Evolutionary conservation across 179 eudicot species (phyloP).

Genomic region (Silene noctiflora): DNA sequence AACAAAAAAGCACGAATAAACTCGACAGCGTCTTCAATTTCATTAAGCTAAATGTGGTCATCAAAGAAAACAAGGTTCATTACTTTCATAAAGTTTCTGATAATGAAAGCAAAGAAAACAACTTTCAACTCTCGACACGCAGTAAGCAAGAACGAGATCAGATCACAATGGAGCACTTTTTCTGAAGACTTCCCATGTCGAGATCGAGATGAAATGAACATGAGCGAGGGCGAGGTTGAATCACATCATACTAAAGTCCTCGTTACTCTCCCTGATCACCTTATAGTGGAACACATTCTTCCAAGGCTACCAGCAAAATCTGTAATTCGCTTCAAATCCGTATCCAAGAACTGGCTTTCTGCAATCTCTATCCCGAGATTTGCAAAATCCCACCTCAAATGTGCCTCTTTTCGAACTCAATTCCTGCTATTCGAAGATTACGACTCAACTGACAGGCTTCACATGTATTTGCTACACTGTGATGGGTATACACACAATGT

Average conservation of each 20-base stretch:
- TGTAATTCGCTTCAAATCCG: background rate
- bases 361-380: background rate
- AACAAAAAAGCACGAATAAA: background rate
- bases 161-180: background rate
- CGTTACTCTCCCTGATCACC: background rate
- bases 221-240: background rate
- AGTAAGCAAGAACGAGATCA: too few relatives aligned
- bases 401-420: background rate
- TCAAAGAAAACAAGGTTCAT: background rate
- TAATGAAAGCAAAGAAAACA: background rate
- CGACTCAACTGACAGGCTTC: background rate
- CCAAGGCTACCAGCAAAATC: conserved; percentile 12
- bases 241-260: too few relatives aligned
- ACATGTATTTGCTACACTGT: background rate
- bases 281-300: background rate
- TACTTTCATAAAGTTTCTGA: background rate
- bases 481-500: background rate
- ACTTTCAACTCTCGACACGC: background rate
- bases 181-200: background rate
- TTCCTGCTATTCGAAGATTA: background rate
- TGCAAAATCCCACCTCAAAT: background rate
- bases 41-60: background rate
- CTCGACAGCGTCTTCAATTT: background rate
- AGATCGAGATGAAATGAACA: background rate
- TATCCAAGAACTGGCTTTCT: background rate